These are phyloP conservation scores for Sclerotinia spermophila DNA, from an alignment of 2,329 filamentous ascomycete species.

Conservation along the genomic window DNA sequence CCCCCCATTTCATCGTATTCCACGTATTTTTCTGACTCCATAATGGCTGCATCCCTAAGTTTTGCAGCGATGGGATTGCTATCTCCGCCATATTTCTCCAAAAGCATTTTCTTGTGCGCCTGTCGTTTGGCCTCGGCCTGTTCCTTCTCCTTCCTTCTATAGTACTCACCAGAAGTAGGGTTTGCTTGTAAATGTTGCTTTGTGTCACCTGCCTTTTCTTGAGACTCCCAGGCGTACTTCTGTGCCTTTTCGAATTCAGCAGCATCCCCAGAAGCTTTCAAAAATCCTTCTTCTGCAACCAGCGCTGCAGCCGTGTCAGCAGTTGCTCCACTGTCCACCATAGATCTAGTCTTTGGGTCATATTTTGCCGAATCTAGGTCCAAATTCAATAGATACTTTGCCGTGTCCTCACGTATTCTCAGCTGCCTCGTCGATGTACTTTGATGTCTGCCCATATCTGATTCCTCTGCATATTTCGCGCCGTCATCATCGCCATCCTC, in stretches of 20 bases:
- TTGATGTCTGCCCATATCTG: constrained; percentile 93
- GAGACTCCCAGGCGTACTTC: constrained; percentile 89
- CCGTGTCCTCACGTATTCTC: constrained; percentile 90
- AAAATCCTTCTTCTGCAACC: constrained; percentile 90
- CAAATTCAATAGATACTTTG: constrained; percentile 91
- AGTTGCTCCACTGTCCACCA: constrained; percentile 81
- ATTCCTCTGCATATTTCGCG: constrained; percentile 84
- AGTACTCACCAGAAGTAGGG: constrained; percentile 84
- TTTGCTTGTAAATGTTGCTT: constrained; percentile 92
- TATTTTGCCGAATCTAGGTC: constrained; percentile 97
- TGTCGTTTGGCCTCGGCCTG: constrained; percentile 67
- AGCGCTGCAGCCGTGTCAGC: constrained; percentile 75
- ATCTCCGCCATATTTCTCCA: constrained; percentile 78
- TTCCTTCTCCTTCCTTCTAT: constrained; percentile 73
- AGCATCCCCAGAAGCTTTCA: constrained; percentile 84
- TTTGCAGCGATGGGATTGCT: constrained; percentile 57
- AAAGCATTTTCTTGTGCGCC: constrained; percentile 64
- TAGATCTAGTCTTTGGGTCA: constrained; percentile 89
- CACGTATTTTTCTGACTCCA: constrained; percentile 80
- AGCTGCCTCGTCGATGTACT: constrained; percentile 87
- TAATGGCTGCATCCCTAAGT: constrained; percentile 63
- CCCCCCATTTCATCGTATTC: constrained; percentile 90
- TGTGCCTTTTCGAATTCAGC: constrained; percentile 89
- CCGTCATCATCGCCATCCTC: constrained; percentile 55
- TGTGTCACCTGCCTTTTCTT: constrained; percentile 76